These are phyloP conservation scores for Sarocladium strictum DNA, from an alignment of 2,329 filamentous ascomycete genomes.

Conservation along the genomic window DNA sequence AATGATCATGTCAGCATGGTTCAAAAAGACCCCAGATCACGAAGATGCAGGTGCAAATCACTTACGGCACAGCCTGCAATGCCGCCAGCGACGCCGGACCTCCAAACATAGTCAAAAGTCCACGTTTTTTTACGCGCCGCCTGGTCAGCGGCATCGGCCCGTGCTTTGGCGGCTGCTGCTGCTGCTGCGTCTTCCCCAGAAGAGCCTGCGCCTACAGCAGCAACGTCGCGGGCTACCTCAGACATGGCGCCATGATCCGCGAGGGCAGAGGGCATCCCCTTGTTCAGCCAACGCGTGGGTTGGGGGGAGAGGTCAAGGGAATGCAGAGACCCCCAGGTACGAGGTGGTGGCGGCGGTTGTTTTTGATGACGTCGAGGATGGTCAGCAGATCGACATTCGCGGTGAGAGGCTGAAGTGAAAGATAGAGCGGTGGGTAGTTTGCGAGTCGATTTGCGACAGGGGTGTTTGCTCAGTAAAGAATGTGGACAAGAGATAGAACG, in stretches of 20 bases:
- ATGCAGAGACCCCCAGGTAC: conserved; percentile 15
- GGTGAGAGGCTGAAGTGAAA: conserved; percentile 1
- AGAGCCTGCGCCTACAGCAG: conserved; percentile 11
- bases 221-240: conserved; percentile 34
- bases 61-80: conserved; percentile 86
- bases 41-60: neutral
- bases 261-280: conserved; percentile 49
- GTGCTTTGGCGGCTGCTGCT: conserved; percentile 19
- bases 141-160: conserved; percentile 16
- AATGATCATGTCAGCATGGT: neutral
- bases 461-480: neutral
- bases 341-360: neutral
- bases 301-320: conserved; percentile 9
- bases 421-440: neutral
- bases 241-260: conserved; percentile 55
- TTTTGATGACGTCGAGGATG: neutral
- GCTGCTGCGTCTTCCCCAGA: conserved; percentile 17
- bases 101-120: conserved; percentile 76
- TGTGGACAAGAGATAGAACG: neutral
- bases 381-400: conserved; percentile 4
- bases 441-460: neutral
- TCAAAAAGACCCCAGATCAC: conserved; percentile 7
- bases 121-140: conserved; percentile 44
- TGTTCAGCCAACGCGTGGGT: neutral
- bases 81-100: conserved; percentile 81